Percentiles rank a stretch among this genome's conserved stretches.
Evolutionary conservation across 108 stramenopile species (phyloP).

Genomic region (Skeletonema costatum): DNA sequence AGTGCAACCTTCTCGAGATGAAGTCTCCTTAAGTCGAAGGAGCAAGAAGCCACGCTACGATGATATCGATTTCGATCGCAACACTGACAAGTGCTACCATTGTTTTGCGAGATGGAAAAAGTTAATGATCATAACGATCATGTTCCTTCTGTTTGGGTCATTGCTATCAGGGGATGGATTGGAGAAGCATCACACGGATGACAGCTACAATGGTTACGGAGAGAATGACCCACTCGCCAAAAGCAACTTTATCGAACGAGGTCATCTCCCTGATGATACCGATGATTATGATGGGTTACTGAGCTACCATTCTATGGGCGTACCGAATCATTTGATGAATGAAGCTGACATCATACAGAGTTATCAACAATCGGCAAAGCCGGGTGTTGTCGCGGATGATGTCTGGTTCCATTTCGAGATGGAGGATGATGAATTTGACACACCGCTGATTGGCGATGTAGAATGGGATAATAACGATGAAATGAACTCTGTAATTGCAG

Average conservation of each 20-base stretch:
- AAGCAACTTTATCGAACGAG: slow-evolving; percentile 9
- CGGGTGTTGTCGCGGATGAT: slow-evolving; percentile 3
- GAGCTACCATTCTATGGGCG: not conserved
- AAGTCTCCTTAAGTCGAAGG: not conserved
- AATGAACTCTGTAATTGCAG: not conserved
- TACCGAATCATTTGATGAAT: slow-evolving; percentile 20
- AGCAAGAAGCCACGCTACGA: slow-evolving; percentile 14
- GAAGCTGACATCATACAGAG: slow-evolving; percentile 4
- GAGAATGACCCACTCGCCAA: slow-evolving; percentile 18
- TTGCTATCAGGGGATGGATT: slow-evolving; percentile 25
- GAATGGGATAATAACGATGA: not conserved
- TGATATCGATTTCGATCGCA: slow-evolving; percentile 34
- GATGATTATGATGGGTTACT: slow-evolving; percentile 30
- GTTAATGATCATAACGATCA: slow-evolving; percentile 15
- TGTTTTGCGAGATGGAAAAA: slow-evolving; percentile 29
- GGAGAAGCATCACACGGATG: slow-evolving; percentile 22
- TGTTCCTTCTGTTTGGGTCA: slow-evolving; percentile 28
- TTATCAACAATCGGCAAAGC: not conserved
- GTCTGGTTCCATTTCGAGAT: slow-evolving; percentile 17
- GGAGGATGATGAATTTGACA: slow-evolving; percentile 22
- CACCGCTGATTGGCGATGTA: not conserved
- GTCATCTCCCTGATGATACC: slow-evolving; percentile 17
- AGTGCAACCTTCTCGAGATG: too few species aligned
- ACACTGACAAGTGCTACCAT: not conserved
- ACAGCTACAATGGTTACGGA: slow-evolving; percentile 11